These are phyloP conservation scores for Fonsecaea monophora DNA, from an alignment of 2,329 filamentous ascomycete genomes.

Conservation along the genomic window DNA sequence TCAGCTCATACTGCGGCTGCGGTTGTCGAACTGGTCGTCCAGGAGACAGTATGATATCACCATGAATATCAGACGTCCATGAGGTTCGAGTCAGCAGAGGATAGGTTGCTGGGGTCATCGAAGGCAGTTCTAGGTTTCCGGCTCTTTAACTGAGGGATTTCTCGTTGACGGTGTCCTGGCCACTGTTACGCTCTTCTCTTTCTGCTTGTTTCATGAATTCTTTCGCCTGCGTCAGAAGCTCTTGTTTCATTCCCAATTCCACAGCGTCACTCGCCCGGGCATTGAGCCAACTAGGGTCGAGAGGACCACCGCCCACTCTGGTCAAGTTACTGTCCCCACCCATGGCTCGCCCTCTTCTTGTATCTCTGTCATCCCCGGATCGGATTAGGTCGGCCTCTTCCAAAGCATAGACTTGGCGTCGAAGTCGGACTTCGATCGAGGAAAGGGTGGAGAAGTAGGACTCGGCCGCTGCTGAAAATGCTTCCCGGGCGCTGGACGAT, in stretches of 20 bases:
- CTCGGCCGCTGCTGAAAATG: slow-evolving; percentile 60
- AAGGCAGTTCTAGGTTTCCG: not conserved
- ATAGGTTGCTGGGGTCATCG: not conserved
- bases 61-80: not conserved
- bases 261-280: slow-evolving; percentile 77
- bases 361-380: slow-evolving; percentile 43
- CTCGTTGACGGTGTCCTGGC: not conserved
- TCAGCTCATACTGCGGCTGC: no score
- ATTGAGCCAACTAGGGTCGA: slow-evolving; percentile 91
- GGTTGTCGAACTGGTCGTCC: no score
- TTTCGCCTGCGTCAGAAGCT: slow-evolving; percentile 73
- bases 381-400: slow-evolving; percentile 79
- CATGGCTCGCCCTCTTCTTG: slow-evolving; percentile 34
- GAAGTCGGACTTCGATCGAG: slow-evolving; percentile 74
- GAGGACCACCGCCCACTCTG: slow-evolving; percentile 56
- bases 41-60: no score
- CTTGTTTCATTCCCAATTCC: slow-evolving; percentile 80
- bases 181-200: not conserved
- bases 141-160: slow-evolving; percentile 1
- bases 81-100: not conserved
- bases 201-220: slow-evolving; percentile 56
- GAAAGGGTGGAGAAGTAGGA: slow-evolving; percentile 77
- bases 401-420: slow-evolving; percentile 76
- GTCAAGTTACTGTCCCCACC: slow-evolving; percentile 43
- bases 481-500: slow-evolving; percentile 22